These are phyloP conservation scores for Ophiorrhiza pumila DNA, from an alignment of 257 asterid species.

Conservation along the genomic window DNA sequence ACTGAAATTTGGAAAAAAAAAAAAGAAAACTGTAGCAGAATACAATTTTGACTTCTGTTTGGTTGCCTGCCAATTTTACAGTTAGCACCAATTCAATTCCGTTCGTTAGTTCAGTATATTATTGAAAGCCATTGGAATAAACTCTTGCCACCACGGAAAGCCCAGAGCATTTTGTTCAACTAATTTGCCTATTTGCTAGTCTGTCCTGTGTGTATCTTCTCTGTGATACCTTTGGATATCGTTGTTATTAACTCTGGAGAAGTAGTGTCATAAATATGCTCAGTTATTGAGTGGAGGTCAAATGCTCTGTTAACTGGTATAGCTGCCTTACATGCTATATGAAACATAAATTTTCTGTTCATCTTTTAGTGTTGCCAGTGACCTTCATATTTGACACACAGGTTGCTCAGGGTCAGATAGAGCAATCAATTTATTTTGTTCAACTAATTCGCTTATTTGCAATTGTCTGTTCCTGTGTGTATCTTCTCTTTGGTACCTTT, in stretches of 20 bases:
- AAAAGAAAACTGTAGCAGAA: neutral
- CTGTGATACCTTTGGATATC: neutral
- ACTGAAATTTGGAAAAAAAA: neutral
- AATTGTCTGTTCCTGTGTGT: neutral
- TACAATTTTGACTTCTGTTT: neutral
- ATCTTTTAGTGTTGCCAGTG: neutral
- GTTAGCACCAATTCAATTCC: neutral
- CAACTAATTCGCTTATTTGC: neutral
- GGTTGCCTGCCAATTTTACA: neutral
- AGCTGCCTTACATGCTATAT: neutral
- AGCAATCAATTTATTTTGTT: slow-evolving; percentile 37
- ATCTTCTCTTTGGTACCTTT: neutral
- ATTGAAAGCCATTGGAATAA: neutral
- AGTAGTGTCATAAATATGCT: neutral
- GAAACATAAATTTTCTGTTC: neutral
- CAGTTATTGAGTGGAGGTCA: neutral
- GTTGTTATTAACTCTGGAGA: neutral
- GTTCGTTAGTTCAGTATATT: neutral
- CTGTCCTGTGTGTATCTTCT: neutral
- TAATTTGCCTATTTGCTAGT: neutral
- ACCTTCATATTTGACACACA: slow-evolving; percentile 28
- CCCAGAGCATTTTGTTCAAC: neutral
- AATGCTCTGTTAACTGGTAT: neutral
- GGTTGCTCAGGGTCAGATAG: slow-evolving; percentile 61
- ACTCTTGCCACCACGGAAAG: neutral